Evolutionary conservation across 2,329 filamentous ascomycete species (phyloP).

Genomic region (Ploettnerulaceae sp.): DNA sequence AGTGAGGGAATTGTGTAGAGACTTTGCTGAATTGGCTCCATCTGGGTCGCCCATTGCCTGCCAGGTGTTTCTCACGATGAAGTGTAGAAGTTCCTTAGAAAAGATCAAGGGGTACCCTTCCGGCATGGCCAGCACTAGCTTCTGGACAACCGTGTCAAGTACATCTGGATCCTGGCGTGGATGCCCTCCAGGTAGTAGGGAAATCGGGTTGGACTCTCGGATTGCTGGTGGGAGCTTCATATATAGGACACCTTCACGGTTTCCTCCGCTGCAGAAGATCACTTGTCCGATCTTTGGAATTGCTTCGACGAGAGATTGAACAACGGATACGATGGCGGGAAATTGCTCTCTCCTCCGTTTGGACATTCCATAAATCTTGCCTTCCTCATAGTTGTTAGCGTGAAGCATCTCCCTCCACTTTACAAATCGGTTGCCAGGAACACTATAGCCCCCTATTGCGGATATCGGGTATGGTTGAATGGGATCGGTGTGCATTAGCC

Average conservation of each 20-base stretch:
- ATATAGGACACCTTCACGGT: conserved; percentile 78
- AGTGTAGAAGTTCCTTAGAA: conserved; percentile 40
- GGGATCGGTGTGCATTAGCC: conserved; percentile 68
- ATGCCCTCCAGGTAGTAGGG: conserved; percentile 33
- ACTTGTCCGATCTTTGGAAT: conserved; percentile 68
- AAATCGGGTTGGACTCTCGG: conserved; percentile 61
- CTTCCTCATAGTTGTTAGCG: conserved; percentile 45
- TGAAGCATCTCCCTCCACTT: conserved; percentile 47
- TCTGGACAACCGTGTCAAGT: conserved; percentile 30
- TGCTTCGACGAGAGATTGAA: conserved; percentile 66
- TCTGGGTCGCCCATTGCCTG: conserved; percentile 43
- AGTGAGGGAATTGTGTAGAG: conserved; percentile 67
- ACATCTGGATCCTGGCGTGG: conserved; percentile 33
- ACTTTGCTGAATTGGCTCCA: conserved; percentile 57
- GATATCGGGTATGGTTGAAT: conserved; percentile 78
- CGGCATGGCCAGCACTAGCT: conserved; percentile 19
- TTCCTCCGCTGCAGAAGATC: conserved; percentile 82
- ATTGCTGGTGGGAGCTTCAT: conserved; percentile 57
- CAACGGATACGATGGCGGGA: conserved; percentile 73
- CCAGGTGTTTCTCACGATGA: conserved; percentile 49
- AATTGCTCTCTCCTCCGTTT: conserved; percentile 75
- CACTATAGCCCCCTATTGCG: conserved; percentile 74
- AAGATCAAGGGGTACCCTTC: conserved; percentile 36
- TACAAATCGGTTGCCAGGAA: conserved; percentile 55
- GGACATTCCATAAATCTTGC: conserved; percentile 71